Base-by-base conservation (phyloP, 306 rosid genomes). In the Vigna radiata region DNA sequence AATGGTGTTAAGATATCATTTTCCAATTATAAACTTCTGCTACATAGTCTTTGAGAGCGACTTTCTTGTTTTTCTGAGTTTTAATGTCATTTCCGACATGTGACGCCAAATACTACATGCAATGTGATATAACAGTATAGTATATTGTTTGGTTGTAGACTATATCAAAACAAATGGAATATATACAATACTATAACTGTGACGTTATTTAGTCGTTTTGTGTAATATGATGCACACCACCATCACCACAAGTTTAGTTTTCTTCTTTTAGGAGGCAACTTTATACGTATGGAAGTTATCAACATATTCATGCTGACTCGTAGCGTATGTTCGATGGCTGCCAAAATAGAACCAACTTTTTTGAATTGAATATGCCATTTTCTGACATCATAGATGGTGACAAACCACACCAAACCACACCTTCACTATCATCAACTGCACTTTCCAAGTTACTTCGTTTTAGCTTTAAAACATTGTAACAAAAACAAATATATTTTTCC, bases 361-460 rank as follows among this genome's bases (percentile, higher is more conserved):
- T 68, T 47, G 71, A 68, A 37, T 76, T 72, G 85, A 84, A 72
- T 60, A 19, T 17, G 12, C 29, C 13, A 8, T 55, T 70, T 29
- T 70, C 37, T 21, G 18, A 65, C 64, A 52, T 66, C 21, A 10
- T 0, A 5, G 55, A 72, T 43, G 72, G 70, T 72, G 78, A 77
- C 83, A 80, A 62, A 44, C 55, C 77, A 48, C 68, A 67, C 17
- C 54, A 41, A 31, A 58, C 27, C 84, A 29, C 64, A 56, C 50
- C 59, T 50, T 18, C 6, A 29, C 46, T 41, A 8, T 41, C 56
- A 47, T 36, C 56, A 82, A 15, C 10, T 4, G 70, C 80, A 80
- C 54, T 55, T 79, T 18, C 87, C 37, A 8, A 8, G 82, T 58
- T 76, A 73, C 82, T 84, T 84, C 87, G 85, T 71, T 37, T 29